These are phyloP conservation scores for Lichtheimia corymbifera DNA, from an alignment of 371 early-diverging fungal genomes.

Conservation along the genomic window DNA sequence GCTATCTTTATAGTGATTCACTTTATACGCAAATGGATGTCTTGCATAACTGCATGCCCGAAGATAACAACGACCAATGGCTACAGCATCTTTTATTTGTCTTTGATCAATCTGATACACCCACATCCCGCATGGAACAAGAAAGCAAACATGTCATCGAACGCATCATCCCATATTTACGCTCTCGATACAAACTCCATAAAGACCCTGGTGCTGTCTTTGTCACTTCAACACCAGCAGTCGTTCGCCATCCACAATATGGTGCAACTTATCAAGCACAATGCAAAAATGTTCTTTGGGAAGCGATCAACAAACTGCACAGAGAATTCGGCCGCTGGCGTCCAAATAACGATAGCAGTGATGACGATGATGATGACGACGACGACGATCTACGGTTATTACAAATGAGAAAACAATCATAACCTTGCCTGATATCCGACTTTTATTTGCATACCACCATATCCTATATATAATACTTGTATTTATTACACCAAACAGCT, in stretches of 20 bases:
- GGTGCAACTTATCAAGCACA: constrained; percentile 5
- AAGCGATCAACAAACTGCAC: constrained; percentile 7
- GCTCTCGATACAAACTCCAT: constrained; percentile 4
- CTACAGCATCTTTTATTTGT: constrained; percentile 4
- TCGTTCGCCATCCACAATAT: not conserved
- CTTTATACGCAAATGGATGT: not conserved
- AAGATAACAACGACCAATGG: constrained; percentile 3
- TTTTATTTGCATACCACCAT: too few species aligned
- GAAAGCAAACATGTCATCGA: constrained; percentile 5
- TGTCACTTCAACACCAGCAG: not conserved
- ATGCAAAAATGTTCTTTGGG: constrained; percentile 14
- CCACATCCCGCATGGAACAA: constrained; percentile 5
- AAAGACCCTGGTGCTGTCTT: constrained; percentile 13
- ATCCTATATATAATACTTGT: too few species aligned
- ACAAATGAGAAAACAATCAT: too few species aligned
- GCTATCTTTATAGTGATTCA: not conserved
- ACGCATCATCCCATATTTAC: constrained; percentile 7
- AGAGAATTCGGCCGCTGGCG: constrained; percentile 14
- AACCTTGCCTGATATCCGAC: too few species aligned
- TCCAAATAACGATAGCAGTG: constrained; percentile 10
- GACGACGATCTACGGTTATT: not conserved
- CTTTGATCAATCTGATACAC: constrained; percentile 7
- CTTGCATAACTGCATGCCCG: not conserved
- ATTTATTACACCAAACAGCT: too few species aligned
- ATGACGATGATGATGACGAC: constrained; percentile 14